phyloP scores from a whole-genome alignment of 2,329 filamentous ascomycete genomes.

The Pezicula neosporulosa region DNA sequence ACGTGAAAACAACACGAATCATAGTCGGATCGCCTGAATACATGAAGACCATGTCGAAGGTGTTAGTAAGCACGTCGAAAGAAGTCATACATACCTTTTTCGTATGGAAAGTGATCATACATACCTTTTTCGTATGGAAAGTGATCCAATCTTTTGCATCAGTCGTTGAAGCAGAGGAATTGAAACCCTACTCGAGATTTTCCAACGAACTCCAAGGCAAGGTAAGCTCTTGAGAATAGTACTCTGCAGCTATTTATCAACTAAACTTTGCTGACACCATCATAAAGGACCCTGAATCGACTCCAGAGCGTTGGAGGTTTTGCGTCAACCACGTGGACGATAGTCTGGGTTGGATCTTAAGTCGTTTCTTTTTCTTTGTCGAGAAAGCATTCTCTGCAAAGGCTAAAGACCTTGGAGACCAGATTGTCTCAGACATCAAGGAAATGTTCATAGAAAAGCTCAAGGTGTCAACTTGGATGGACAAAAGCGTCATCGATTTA shows the following conservation, averaged over 20 bases:
- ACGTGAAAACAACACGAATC: conserved; percentile 47
- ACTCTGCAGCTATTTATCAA: too few species aligned
- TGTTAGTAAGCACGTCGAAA: conserved; percentile 49
- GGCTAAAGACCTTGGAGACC: conserved; percentile 63
- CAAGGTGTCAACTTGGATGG: conserved; percentile 60
- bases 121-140: conserved; percentile 64
- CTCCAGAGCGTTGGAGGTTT: conserved; percentile 62
- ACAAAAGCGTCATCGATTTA: conserved; percentile 52
- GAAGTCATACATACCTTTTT: conserved; percentile 60
- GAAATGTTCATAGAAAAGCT: conserved; percentile 61
- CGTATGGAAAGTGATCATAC: conserved; percentile 52
- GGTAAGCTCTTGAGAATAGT: conserved; percentile 18
- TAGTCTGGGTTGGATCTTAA: conserved; percentile 64
- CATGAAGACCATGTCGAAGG: conserved; percentile 51
- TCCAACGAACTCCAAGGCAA: conserved; percentile 57
- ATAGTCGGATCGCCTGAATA: conserved; percentile 60
- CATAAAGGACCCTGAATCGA: conserved; percentile 51
- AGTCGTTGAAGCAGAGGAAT: conserved; percentile 54
- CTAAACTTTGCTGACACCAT: too few species aligned
- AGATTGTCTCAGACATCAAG: conserved; percentile 70
- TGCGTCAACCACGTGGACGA: conserved; percentile 57
- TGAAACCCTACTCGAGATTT: conserved; percentile 58
- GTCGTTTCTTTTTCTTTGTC: conserved; percentile 71
- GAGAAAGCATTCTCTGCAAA: conserved; percentile 64
- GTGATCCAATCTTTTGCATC: conserved; percentile 49